Evolutionary conservation across 2,329 filamentous ascomycete genomes (phyloP).

Genomic region (Botrytis hyacinthi): DNA sequence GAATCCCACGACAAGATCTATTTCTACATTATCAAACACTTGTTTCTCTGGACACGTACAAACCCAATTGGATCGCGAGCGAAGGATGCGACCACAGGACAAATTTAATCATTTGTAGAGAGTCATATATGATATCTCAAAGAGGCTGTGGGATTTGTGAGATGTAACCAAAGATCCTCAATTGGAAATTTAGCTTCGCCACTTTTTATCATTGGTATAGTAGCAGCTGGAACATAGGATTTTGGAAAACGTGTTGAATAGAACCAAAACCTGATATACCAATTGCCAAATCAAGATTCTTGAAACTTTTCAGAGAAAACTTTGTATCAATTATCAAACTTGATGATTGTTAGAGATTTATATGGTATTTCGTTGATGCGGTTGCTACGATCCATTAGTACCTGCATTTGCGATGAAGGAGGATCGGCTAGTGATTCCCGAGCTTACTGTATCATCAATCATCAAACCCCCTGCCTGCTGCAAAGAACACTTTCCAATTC

Average conservation of each 20-base stretch:
- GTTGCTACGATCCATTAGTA: background rate
- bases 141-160: slow-evolving; percentile 20
- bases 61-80: slow-evolving; percentile 9
- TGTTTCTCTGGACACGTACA: slow-evolving; percentile 1
- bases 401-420: slow-evolving; percentile 19
- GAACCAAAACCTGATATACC: background rate
- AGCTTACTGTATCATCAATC: slow-evolving; percentile 15
- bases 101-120: slow-evolving; percentile 4
- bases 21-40: slow-evolving; percentile 6
- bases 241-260: background rate
- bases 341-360: background rate
- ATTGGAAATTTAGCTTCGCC: slow-evolving; percentile 16
- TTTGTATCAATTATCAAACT: background rate
- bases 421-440: slow-evolving; percentile 10
- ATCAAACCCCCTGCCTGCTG: background rate
- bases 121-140: background rate
- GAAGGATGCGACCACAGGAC: slow-evolving; percentile 16
- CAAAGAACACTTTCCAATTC: background rate
- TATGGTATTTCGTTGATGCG: background rate
- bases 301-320: slow-evolving; percentile 11
- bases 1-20: slow-evolving; percentile 17
- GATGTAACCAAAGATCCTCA: slow-evolving; percentile 18
- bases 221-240: background rate
- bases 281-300: background rate
- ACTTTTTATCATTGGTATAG: background rate